Evolutionary conservation across 2,329 filamentous ascomycete species (phyloP), one percentile per base, ranked within the genome.

Genomic region (Orbilia javanica): DNA sequence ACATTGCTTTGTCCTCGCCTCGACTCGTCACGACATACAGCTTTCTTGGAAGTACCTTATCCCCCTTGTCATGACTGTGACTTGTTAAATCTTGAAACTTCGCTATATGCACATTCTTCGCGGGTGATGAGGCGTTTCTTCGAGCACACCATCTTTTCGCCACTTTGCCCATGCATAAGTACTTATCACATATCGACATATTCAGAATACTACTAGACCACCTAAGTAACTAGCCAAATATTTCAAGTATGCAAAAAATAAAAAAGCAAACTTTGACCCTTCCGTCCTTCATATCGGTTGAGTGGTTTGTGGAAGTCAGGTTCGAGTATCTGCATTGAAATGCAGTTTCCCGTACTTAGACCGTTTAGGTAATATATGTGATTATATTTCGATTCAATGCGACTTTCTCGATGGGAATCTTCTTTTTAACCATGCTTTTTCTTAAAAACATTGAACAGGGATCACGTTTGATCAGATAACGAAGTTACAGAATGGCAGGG

Each of bases 31-130:
- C 55, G 55, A 60, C 18, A 13, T 15, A 20, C 55, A 27, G 29
- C 34, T 42, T 39, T 6, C 34, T 27, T 20, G 2, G 31, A 13
- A 15, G 27, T 34, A 18, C 52, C 10, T 13, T 8, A 5, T 2
- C 22, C n/a, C 52, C 52, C 52, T 20, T 36, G 52, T 57, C 31
- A 36, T 7, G 31, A 20, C 42, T n/a, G 8, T 8, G n/a, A 34
- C 6, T 2, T 42, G 20, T 4, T 60, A 27, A 42, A 27, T 20
- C 55, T 42, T 42, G 55, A 42, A 60, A 60, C 55, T 27, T 31
- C 7, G 29, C 15, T 27, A 39, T 42, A 60, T 60, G 53, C 53
- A 55, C 52, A 55, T 55, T 55, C 52, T 55, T 55, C 27, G 52
- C 52, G 52, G 53, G 53, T 60, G 53, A 60, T n/a, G 18, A 22